These are phyloP conservation scores for Acanthamoeba polyphaga DNA, from an alignment of 208 protist species.

Conservation along the genomic window DNA sequence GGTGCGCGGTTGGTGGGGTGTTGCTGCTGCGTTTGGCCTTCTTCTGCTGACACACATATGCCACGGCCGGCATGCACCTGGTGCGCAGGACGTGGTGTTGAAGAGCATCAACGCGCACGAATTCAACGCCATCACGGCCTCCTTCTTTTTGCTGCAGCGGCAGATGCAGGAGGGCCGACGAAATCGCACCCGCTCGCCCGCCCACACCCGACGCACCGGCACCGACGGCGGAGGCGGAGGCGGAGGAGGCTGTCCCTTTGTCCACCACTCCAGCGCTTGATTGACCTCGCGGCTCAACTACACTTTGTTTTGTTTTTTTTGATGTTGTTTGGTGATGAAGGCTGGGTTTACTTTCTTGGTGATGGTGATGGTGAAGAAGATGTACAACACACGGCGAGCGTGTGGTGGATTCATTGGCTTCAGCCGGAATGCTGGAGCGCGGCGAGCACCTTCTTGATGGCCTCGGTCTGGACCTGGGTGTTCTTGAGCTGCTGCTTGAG, in stretches of 20 bases:
- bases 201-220: background rate
- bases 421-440: constrained; percentile 2
- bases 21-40: background rate
- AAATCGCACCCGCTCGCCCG: background rate
- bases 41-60: too few relatives aligned
- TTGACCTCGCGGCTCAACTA: too few relatives aligned
- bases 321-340: too few relatives aligned
- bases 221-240: background rate
- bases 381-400: background rate
- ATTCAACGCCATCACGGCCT: constrained; percentile 68
- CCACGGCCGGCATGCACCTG: too few relatives aligned
- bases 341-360: too few relatives aligned
- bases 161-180: background rate
- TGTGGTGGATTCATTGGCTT: background rate
- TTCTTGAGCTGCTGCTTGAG: constrained; percentile 64
- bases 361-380: background rate
- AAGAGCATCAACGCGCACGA: constrained; percentile 51
- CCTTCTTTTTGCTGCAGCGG: constrained; percentile 47
- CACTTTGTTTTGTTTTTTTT: too few relatives aligned
- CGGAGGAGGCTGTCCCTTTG: constrained; percentile 2
- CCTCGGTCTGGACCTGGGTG: constrained; percentile 36
- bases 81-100: background rate
- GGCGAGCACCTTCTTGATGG: constrained; percentile 35
- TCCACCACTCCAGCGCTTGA: background rate
- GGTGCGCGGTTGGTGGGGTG: background rate